These are phyloP conservation scores for Penicillium steckii DNA, from an alignment of 495 filamentous ascomycete species.

Conservation along the genomic window DNA sequence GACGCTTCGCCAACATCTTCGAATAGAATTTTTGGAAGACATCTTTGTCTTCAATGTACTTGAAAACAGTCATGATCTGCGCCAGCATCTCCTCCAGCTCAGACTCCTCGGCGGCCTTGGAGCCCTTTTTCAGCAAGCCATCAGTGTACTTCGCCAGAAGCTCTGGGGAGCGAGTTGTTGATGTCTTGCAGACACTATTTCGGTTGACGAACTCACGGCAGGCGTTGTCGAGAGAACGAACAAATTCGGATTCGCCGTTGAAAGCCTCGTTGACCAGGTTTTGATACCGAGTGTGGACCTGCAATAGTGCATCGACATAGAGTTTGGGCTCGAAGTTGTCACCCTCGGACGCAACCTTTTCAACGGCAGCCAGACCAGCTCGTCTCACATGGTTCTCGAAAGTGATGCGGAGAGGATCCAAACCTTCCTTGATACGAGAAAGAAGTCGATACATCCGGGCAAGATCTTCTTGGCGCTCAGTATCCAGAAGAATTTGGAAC, in stretches of 20 bases:
- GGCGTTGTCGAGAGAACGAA: slow-evolving; percentile 92
- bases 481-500: slow-evolving; percentile 93
- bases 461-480: slow-evolving; percentile 92
- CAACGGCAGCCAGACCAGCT: slow-evolving; percentile 80
- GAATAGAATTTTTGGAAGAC: slow-evolving; percentile 99
- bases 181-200: slow-evolving; percentile 89
- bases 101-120: slow-evolving; percentile 85
- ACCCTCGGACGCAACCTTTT: slow-evolving; percentile 85
- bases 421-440: slow-evolving; percentile 83
- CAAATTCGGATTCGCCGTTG: slow-evolving; percentile 94
- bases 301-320: slow-evolving; percentile 92
- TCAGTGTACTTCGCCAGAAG: slow-evolving; percentile 96
- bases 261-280: slow-evolving; percentile 90
- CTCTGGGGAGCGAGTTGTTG: slow-evolving; percentile 90
- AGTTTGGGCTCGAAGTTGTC: slow-evolving; percentile 93
- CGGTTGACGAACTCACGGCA: slow-evolving; percentile 98
- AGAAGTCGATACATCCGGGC: slow-evolving; percentile 94
- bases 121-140: slow-evolving; percentile 86
- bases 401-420: slow-evolving; percentile 82
- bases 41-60: slow-evolving; percentile 99
- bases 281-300: slow-evolving; percentile 91
- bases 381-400: slow-evolving; percentile 94
- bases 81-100: slow-evolving; percentile 86
- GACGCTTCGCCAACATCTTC: slow-evolving; percentile 88
- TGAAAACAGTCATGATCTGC: slow-evolving; percentile 99